phyloP scores from a whole-genome alignment of 2,329 filamentous ascomycete species.

The Cryphonectria radicalis region DNA sequence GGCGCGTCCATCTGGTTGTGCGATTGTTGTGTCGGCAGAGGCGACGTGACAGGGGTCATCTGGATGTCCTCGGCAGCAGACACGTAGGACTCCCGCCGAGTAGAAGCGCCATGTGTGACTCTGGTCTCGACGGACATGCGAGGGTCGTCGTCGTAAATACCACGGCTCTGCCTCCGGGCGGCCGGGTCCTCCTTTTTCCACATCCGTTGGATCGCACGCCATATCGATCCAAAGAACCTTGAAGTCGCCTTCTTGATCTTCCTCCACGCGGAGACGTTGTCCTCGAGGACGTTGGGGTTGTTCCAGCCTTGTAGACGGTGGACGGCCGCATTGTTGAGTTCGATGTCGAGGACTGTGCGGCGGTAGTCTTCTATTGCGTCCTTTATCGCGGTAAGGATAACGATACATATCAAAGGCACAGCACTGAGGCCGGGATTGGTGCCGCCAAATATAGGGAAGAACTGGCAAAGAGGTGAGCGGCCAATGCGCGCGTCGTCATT shows the following conservation, averaged over 20 bases:
- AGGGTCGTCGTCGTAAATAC: constrained; percentile 55
- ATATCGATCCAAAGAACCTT: constrained; percentile 59
- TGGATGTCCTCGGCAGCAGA: constrained; percentile 76
- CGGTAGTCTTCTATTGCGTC: constrained; percentile 96
- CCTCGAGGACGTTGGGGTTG: constrained; percentile 91
- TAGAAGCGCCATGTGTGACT: constrained; percentile 56
- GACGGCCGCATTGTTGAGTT: constrained; percentile 94
- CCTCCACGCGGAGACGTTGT: constrained; percentile 85
- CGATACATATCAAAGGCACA: constrained; percentile 90
- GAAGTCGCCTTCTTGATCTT: constrained; percentile 88
- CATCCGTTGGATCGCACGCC: constrained; percentile 49
- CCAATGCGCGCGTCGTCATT: not conserved
- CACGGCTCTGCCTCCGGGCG: constrained; percentile 53
- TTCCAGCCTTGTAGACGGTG: constrained; percentile 87
- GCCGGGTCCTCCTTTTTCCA: constrained; percentile 57
- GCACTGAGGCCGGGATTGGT: constrained; percentile 87
- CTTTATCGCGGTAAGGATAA: constrained; percentile 86
- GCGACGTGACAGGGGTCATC: constrained; percentile 94
- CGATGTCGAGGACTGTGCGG: constrained; percentile 86
- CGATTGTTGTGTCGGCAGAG: constrained; percentile 56
- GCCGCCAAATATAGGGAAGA: constrained; percentile 94
- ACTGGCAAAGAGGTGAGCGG: constrained; percentile 58
- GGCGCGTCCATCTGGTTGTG: constrained; percentile 37
- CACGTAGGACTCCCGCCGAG: constrained; percentile 51
- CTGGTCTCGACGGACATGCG: constrained; percentile 71